Base-by-base conservation (phyloP, 176 grass and related monocot species). In the Bonia amplexicaulis region DNA sequence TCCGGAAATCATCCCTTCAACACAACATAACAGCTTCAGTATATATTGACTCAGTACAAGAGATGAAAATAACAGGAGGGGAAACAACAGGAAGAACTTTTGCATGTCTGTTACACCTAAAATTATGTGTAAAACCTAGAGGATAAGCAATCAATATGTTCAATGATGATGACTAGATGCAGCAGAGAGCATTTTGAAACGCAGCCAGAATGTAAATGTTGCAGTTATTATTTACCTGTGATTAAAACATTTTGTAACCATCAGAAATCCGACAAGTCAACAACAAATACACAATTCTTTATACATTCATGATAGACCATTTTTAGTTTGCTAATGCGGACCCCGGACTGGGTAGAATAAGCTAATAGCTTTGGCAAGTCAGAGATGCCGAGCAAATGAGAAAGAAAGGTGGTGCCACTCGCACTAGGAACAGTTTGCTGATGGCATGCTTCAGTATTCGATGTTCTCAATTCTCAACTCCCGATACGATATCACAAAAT, bases 1-100 rank as follows among this genome's bases (percentile, higher is more conserved):
- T 93, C 62, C 96, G 82, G 71, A 93, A 98, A 87, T 93, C 93
- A 91, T 98, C 96, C 93, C 96, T 97, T 92, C 70, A 93, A 79
- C 42, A 87, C 9, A 85, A 88, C 67, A 89, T 54, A 73, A 76
- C 22, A 64, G 75, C 15, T n/a, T 84, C 20, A 88, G 45, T 85
- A 59, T 41, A 89, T 73, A 85, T 65, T 61, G 39, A 54, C 44
- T 54, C 58, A 67, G 14, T 66, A 60, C 12, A 73, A 65, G 48
- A 62, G 35, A 78, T 79, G 51, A 39, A 90, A 76, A 31, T 59
- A 81, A 33, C 20, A 69, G 3, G 22, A 57, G 70, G 5, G 25
- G 17, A 54, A 82, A 53, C 33, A 81, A 42, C 19, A 46, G 6
- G 68, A 89, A 22, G 12, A 67, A 31, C 31, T 25, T 58, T 17